Conservation (phyloP, 2,329 filamentous ascomycete genomes). For the Fusarium pseudoanthophilum region DNA sequence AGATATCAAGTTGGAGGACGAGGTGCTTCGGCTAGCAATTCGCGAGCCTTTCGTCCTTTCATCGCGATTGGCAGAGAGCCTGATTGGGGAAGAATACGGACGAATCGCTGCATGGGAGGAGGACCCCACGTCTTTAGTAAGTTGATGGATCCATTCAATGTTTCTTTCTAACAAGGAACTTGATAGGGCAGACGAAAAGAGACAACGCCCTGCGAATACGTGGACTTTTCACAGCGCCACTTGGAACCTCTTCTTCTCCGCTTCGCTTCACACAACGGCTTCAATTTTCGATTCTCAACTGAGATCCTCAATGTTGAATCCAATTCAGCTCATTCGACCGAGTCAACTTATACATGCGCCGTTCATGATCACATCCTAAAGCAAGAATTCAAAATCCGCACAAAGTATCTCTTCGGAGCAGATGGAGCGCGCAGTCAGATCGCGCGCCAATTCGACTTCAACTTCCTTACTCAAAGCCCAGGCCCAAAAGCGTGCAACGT, state of each 20-base stretch:
- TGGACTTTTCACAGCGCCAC: neutral
- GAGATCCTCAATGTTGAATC: rapidly evolving
- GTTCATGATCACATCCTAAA: neutral
- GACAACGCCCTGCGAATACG: neutral
- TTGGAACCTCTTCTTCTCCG: neutral
- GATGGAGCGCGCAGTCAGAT: neutral
- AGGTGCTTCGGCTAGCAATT: neutral
- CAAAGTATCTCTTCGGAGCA: neutral
- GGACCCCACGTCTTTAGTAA: rapidly evolving
- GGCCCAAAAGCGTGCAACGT: neutral
- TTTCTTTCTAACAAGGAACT: rapidly evolving
- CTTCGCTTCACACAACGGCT: neutral
- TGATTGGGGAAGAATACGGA: neutral
- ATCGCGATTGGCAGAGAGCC: neutral
- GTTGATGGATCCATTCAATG: rapidly evolving
- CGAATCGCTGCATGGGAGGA: neutral
- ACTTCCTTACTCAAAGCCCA: neutral
- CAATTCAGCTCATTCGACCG: no score
- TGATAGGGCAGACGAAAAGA: neutral
- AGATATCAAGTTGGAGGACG: neutral
- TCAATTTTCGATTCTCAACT: neutral
- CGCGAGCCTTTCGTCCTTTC: neutral
- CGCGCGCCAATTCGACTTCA: neutral
- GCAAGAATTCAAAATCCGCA: neutral
- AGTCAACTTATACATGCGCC: no score